phyloP scores from a whole-genome alignment of 2,329 filamentous ascomycete species.

The Waltergamsia citrina region DNA sequence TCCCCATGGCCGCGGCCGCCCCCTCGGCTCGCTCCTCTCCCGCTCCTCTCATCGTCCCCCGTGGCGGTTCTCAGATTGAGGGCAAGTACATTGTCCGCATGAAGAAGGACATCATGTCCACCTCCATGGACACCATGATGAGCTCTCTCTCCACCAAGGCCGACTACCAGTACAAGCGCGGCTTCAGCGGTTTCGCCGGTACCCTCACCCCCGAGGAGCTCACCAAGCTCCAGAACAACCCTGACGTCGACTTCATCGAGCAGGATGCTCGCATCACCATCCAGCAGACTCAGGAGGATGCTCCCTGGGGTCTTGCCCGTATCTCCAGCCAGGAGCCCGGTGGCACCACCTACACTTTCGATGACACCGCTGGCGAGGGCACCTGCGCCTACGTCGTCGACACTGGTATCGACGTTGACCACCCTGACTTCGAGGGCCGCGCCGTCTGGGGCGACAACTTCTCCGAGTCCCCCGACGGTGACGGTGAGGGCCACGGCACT shows the following conservation, averaged over 20 bases:
- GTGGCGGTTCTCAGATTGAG: conserved; percentile 8
- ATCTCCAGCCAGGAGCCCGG: conserved; percentile 18
- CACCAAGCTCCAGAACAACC: conserved; percentile 10
- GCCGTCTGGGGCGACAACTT: conserved; percentile 13
- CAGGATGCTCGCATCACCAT: conserved; percentile 21
- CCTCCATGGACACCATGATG: conserved; percentile 8
- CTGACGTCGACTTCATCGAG: conserved; percentile 24
- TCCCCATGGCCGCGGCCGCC: conserved; percentile 19
- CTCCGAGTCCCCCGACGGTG: conserved; percentile 11
- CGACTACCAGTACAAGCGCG: conserved; percentile 11
- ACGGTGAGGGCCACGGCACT: conserved; percentile 26
- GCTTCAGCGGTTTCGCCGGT: conserved; percentile 13
- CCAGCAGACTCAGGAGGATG: conserved; percentile 17
- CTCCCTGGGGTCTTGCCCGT: conserved; percentile 25
- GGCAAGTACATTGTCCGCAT: conserved; percentile 18
- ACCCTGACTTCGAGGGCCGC: conserved; percentile 18
- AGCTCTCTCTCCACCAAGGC: conserved; percentile 8
- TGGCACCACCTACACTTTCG: conserved; percentile 19
- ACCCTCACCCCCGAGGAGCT: conserved; percentile 10
- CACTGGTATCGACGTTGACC: conserved; percentile 25
- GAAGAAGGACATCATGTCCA: conserved; percentile 7
- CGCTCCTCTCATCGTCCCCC: conserved; percentile 4
- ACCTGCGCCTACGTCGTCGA: conserved; percentile 32
- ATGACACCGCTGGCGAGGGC: conserved; percentile 21
- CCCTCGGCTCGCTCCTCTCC: conserved; percentile 8